Base-by-base conservation (phyloP, 371 early-diverging fungal genomes). In the Syncephalastrum sp. region DNA sequence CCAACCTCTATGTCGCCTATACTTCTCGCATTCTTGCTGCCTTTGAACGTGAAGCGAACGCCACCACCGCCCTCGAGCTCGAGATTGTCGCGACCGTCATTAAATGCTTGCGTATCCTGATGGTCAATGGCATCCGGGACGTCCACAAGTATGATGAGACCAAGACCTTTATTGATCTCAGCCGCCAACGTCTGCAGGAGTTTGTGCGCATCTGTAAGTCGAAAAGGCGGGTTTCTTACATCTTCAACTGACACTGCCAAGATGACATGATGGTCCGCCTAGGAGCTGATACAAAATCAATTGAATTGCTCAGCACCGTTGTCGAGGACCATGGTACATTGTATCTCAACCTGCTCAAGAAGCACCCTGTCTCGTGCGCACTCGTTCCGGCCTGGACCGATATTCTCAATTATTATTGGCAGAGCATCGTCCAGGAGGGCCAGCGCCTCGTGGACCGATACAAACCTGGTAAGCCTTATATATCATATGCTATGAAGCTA, bases 311-410 rank as follows among this genome's bases (percentile, higher is more conserved):
- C n/a, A 75, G 79, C 16, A 70, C 73, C 0, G 68, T 84, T 16
- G 77, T 90, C 47, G 73, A 85, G 27, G 82, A 89, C n/a, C 80
- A 91, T 49, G 96, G 96, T n/a, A 86, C 91, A 58, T 59, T 94
- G 16, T 94, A 90, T 67, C 61, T 91, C 44, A 88, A 87, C 51
- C 61, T 91, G 24, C 89, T 87, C 68, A 83, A 83, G 45, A 61
- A 77, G 8, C 86, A 91, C 27, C 84, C 93, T 0, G 79, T 91
- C 4, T 82, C 85, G 15, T 92, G 90, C 54, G 82, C 87, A 38
- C 64, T 88, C 1, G 77, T 83, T 19, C 86, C 86, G 5, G 80
- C 82, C 4, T 82, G 86, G 53, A 67, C 86, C 4, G 79, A 79
- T 45, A 83, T 95, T 23, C 68, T 94, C 47, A 59, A 68, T 16